Evolutionary conservation across 2,329 filamentous ascomycete species (phyloP), one percentile per base, ranked within the genome.

Genomic region (Phyllachora maydis): DNA sequence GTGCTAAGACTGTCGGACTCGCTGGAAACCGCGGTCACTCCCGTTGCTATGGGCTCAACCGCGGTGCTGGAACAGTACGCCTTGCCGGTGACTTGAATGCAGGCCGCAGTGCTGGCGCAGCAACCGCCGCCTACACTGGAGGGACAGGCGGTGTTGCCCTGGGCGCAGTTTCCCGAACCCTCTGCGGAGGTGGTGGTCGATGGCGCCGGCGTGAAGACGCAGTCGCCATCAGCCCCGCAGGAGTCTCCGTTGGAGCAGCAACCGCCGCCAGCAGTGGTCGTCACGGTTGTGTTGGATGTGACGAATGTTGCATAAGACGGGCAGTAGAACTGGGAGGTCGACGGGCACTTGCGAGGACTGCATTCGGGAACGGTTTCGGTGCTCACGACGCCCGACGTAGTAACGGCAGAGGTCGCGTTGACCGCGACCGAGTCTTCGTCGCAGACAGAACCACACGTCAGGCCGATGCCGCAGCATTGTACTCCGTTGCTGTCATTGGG

Each of bases 41-140:
- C 36, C 2, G 40, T 40, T 11, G 41, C 41, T n/a, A 21, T 40
- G 3, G 37, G 28, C 5, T 28, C 22, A 6, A 26, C 20, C 5
- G 28, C 38, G 4, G 40, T 36, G 4, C 42, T 35, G 4, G 51
- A 50, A 32, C 58, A 59, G 25, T 44, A 48, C 16, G 47, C 46
- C 8, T 32, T 33, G 7, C 41, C 46, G 23, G 25, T 33, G 11
- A 51, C 32, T 5, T 42, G 32, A 3, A 50, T 54, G 33, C 60
- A 65, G 4, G 37, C 32, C 27, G 51, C 45, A 1, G 49, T 49
- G 6, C 43, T 35, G 26, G 49, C 38, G 36, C 63, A 68, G 37
- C 63, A 68, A 8, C 59, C 47, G 11, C 51, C 51, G 26, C 60
- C 57, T 14, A 56, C 45, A 2, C 27, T 34, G 6, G 28, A 16